Evolutionary conservation across 1,284 basidiomycete genomes (phyloP).

Genomic region (Trametes pubescens): DNA sequence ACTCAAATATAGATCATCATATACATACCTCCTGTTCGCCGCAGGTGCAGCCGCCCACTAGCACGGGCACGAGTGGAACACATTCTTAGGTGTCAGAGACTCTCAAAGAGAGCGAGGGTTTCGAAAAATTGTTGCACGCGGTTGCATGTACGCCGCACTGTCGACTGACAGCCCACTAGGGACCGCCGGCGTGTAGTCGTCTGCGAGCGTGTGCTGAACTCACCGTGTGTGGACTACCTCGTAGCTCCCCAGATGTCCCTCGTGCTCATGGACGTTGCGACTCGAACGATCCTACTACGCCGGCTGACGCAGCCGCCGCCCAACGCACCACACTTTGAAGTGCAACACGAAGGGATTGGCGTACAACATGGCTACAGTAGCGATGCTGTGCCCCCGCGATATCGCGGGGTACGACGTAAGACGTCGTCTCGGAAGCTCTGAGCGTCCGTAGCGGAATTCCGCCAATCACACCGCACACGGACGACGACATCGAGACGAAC

Average conservation of each 20-base stretch:
- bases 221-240: neutral
- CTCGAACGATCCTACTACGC: neutral
- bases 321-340: neutral
- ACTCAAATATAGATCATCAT: too few species aligned
- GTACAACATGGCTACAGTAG: too few species aligned
- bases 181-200: neutral
- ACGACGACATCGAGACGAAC: conserved; percentile 5
- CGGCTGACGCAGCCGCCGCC: neutral
- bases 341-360: too few species aligned
- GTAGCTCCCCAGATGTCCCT: neutral
- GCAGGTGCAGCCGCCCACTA: too few species aligned
- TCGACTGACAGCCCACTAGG: neutral
- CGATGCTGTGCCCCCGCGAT: too few species aligned
- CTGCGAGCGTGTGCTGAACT: neutral
- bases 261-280: conserved; percentile 7
- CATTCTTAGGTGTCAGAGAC: neutral
- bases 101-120: neutral
- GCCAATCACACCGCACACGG: neutral
- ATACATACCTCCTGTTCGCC: too few species aligned
- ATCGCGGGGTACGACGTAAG: too few species aligned
- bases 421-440: neutral
- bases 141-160: neutral
- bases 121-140: neutral
- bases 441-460: neutral
- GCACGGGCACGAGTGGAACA: neutral